Evolutionary conservation across 257 asterid species (phyloP).

Genomic region (Cordia subcordata): DNA sequence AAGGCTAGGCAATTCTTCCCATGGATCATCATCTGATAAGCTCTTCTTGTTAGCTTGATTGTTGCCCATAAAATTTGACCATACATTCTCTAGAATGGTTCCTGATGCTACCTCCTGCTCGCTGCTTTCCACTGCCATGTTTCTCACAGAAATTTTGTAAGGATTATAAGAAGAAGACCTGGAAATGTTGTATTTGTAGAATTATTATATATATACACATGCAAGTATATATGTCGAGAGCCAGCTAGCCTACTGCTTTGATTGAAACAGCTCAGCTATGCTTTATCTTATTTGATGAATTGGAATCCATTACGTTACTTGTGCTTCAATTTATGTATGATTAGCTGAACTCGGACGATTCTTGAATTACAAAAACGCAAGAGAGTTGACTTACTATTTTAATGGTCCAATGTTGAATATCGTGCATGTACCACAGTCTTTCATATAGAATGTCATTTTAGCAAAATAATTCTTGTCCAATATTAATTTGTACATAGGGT

Average conservation of each 20-base stretch:
- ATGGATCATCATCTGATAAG: slow-evolving; percentile 14
- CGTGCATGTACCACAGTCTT: not conserved
- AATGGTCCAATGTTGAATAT: slow-evolving; percentile 2
- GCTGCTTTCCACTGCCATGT: slow-evolving; percentile 22
- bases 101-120: slow-evolving; percentile 20
- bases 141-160: not conserved
- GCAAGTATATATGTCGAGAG: not conserved
- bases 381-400: slow-evolving; percentile 11
- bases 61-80: slow-evolving; percentile 59
- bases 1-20: slow-evolving; percentile 43
- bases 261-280: slow-evolving; percentile 1
- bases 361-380: slow-evolving; percentile 19
- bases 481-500: too few relatives aligned
- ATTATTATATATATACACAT: too few relatives aligned
- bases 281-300: slow-evolving; percentile 23
- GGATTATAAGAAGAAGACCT: not conserved
- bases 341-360: slow-evolving; percentile 57
- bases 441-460: too few relatives aligned
- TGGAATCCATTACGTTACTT: slow-evolving; percentile 34
- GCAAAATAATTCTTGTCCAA: too few relatives aligned
- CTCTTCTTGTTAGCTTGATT: slow-evolving; percentile 6
- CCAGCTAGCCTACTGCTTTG: not conserved
- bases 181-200: slow-evolving; percentile 3
- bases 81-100: slow-evolving; percentile 49
- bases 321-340: slow-evolving; percentile 23